phyloP scores from a whole-genome alignment of 352 stramenopile genomes.

The Globisporangium ultimum region DNA sequence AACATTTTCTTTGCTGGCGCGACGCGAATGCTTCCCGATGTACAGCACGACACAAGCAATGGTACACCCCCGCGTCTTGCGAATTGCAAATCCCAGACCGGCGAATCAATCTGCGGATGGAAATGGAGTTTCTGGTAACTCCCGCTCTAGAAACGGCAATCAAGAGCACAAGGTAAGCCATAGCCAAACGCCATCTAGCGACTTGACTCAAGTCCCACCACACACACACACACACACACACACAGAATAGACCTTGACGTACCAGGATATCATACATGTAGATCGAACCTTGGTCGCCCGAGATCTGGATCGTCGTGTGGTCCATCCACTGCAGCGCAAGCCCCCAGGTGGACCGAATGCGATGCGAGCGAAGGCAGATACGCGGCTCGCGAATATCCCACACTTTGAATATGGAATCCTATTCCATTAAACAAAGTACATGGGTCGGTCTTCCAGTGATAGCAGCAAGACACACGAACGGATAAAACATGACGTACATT shows the following conservation, averaged over 20 bases:
- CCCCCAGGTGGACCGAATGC: constrained; percentile 79
- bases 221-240: background rate
- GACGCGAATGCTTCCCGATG: constrained; percentile 61
- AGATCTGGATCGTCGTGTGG: constrained; percentile 70
- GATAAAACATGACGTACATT: constrained; percentile 43
- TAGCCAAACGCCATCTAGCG: background rate
- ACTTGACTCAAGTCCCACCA: background rate
- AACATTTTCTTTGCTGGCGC: constrained; percentile 68
- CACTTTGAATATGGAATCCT: constrained; percentile 83
- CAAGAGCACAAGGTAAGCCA: background rate
- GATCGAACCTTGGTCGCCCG: constrained; percentile 76
- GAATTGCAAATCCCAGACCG: constrained; percentile 79
- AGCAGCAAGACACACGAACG: background rate
- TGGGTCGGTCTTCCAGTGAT: too few species aligned
- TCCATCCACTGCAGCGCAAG: constrained; percentile 76
- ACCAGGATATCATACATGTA: constrained; percentile 81
- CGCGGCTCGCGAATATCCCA: constrained; percentile 83
- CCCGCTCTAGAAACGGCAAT: constrained; percentile 39
- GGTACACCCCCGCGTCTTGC: constrained; percentile 35
- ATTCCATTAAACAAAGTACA: background rate
- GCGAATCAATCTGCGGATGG: constrained; percentile 81
- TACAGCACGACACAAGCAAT: constrained; percentile 61
- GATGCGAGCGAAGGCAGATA: constrained; percentile 73
- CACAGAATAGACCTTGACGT: constrained; percentile 14
- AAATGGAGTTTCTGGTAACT: constrained; percentile 81